These are phyloP conservation scores for Coemansia sp. DNA, from an alignment of 192 early-diverging fungal genomes.

Conservation along the genomic window DNA sequence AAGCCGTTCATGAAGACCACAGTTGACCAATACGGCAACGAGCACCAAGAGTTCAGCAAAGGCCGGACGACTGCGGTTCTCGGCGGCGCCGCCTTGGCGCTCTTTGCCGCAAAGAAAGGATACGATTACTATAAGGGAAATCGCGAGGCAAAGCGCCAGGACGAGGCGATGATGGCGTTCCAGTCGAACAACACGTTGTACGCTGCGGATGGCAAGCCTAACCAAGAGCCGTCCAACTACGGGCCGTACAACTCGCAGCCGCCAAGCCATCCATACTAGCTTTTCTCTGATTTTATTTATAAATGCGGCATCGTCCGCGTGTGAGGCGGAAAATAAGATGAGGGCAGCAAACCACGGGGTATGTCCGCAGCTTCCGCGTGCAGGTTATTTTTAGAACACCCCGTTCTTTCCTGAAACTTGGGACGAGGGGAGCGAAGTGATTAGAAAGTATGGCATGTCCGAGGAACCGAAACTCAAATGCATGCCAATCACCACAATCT, in stretches of 20 bases:
- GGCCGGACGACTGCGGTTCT: neutral
- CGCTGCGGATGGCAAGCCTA: neutral
- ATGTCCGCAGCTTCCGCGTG: constrained; percentile 4
- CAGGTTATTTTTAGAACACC: constrained; percentile 12
- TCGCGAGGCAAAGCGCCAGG: neutral
- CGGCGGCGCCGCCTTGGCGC: neutral
- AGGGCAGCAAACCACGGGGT: constrained; percentile 6
- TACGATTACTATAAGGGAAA: neutral
- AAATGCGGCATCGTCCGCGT: neutral
- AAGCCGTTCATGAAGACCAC: constrained; percentile 26
- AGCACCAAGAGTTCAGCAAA: constrained; percentile 13
- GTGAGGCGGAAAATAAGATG: neutral
- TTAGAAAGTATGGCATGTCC: neutral
- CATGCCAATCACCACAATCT: neutral
- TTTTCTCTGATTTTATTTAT: neutral
- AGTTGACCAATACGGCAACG: constrained; percentile 29
- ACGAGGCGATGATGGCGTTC: neutral
- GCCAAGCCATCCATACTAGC: neutral
- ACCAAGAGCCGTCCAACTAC: neutral
- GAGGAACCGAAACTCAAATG: too few species aligned
- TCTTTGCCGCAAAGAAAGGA: neutral
- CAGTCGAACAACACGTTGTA: constrained; percentile 4
- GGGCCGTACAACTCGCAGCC: neutral
- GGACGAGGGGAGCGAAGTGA: constrained; percentile 6
- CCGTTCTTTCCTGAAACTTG: neutral